Conservation (phyloP, 495 filamentous ascomycete species). For the Oidiodendron maius region DNA sequence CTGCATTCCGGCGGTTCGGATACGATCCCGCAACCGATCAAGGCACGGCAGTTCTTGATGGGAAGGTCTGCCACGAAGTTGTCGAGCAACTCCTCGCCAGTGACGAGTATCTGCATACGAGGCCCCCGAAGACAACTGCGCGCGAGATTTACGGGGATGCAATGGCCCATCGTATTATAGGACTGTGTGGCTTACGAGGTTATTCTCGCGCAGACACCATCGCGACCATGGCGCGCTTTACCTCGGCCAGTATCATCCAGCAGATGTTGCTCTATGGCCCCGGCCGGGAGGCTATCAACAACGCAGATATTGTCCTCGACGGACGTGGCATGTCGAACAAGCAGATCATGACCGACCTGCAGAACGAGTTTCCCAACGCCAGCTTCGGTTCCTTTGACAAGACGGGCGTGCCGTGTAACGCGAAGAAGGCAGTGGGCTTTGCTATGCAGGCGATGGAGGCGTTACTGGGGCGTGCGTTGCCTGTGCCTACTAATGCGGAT, state of each 20-base stretch:
- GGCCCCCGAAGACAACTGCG: constrained; percentile 24
- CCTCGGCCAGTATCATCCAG: constrained; percentile 22
- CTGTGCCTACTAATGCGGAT: constrained; percentile 24
- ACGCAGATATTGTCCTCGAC: constrained; percentile 22
- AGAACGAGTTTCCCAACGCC: constrained; percentile 20
- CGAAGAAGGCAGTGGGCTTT: constrained; percentile 24
- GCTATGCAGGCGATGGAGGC: constrained; percentile 27
- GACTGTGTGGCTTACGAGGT: constrained; percentile 17
- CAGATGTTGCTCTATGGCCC: constrained; percentile 23
- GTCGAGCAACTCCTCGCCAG: constrained; percentile 17
- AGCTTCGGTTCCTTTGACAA: constrained; percentile 19
- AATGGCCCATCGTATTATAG: constrained; percentile 17
- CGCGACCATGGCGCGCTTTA: constrained; percentile 22
- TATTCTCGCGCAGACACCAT: constrained; percentile 21
- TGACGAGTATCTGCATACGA: constrained; percentile 15
- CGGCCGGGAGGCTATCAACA: constrained; percentile 22
- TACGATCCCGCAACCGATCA: constrained; percentile 20
- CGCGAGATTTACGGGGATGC: constrained; percentile 23
- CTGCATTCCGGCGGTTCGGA: constrained; percentile 20
- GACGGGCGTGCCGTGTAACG: constrained; percentile 23
- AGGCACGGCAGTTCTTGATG: constrained; percentile 12
- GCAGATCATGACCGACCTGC: constrained; percentile 19
- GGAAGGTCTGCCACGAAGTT: constrained; percentile 21
- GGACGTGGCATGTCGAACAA: constrained; percentile 22
- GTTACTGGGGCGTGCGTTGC: constrained; percentile 19